Base-by-base conservation (phyloP, 2,329 filamentous ascomycete genomes). In the Ophiostoma sp. region DNA sequence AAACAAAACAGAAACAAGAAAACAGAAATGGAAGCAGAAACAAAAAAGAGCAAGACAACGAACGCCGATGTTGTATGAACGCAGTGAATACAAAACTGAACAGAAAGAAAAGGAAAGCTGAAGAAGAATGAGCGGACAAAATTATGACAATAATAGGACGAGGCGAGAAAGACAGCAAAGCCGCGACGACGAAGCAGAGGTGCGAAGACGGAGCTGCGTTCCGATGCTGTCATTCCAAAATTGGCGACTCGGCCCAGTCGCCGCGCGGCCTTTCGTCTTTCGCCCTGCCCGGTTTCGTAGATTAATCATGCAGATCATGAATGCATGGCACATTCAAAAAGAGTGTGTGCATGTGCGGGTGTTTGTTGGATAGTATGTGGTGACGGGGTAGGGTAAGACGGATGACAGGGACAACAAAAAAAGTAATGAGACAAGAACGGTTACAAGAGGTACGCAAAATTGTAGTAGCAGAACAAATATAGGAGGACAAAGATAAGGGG, bases 401-500 rank as follows among this genome's bases (percentile, higher is more conserved):
- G 58, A 62, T 3, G 16, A 52, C 11, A n/a, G 27, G 5, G 36
- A 36, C 27, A 49, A 36, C 18, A 36, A 18, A 52, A 63, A 62
- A 36, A 62, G 49, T 38, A 69, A 44, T 69, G 41, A 63, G 62
- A 67, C 49, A 67, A 60, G 18, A 14, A n/a, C 47, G 38, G 38
- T 52, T 1, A 55, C 36, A 41, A 65, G 67, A 49, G 36, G 11
- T 38, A 18, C 11, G 44, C 18, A 52, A 8, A 18, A 52, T n/a
- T 41, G 11, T 47, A 60, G 47, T 6, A 47, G 16, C 12, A 18
- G 18, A 47, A 62, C 8, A 41, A 64, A 44, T 45, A 55, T 16
- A 52, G 41, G 55, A 66, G 45, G 74, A 74, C 75, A 74, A 27
- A 76, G 69, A 69, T 66, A 73, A 75, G 69, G 76, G 78, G 74